Evolutionary conservation across 2,329 filamentous ascomycete genomes (phyloP), one percentile per base, ranked within the genome.

Genomic region (Alternaria dauci): DNA sequence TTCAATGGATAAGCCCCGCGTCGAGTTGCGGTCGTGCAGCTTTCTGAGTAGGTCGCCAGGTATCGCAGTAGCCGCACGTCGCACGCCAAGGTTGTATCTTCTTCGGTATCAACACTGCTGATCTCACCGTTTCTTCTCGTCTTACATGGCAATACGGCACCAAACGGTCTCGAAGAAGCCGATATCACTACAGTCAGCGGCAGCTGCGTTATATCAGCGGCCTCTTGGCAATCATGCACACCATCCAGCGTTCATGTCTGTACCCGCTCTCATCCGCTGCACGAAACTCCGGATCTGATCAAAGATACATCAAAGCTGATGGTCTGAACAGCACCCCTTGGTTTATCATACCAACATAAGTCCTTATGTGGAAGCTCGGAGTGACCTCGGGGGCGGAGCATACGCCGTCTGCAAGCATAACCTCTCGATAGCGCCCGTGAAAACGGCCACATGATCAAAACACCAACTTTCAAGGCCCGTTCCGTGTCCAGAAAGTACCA

Each of bases 381-480:
- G 32, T 12, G 32, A 36, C 12, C 6, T 36, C 32, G 32, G 32
- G 30, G 44, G 36, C 36, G 36, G 44, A 42, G 41, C 23, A 44
- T 32, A 25, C 11, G 41, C 18, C 34, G 42, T 25, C 41, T 30
- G 7, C 32, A 44, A 30, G 42, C 55, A 58, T 58, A 42, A 39
- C 42, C 14, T 47, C 23, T 41, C 25, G 41, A 3, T n/a, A 52
- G 41, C 36, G 20, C 8, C 46, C 46, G 16, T 28, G 36, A 25
- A 30, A 41, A 18, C 30, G 18, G 43, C 36, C 25, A 9, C 14
- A 20, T 28, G 46, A 14, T 5, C 50, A 41, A 16, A 34, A 38
- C 23, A 38, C 26, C 30, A 26, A 23, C 5, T 12, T 16, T 26
- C 20, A 38, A 9, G 11, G 16, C 4, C 20, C 25, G 20, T 26